Base-by-base conservation (phyloP, 164 flowering plant genomes). In the Chloranthus sessilifolius region DNA sequence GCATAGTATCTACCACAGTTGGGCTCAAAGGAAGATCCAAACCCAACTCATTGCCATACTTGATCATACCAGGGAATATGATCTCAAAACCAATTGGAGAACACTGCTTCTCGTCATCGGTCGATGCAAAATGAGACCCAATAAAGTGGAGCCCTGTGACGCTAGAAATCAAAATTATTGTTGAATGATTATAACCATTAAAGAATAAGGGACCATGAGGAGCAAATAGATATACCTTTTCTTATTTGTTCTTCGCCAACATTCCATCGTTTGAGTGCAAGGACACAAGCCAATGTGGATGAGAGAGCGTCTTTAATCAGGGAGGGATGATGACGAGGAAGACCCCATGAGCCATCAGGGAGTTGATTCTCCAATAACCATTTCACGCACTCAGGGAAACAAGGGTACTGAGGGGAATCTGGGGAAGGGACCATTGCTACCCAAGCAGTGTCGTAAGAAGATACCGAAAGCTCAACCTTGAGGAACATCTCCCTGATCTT, bases 361-460 rank as follows among this genome's bases (percentile, higher is more conserved):
- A 70, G 74, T 63, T 91, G 98, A 67, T 85, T 85, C 21, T 79
- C 74, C 56, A 83, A 33, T 44, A 91, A 52, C 98, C 96, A 88
- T 15, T 69, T 56, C 26, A 85, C 12, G 50, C 88, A 83, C 53
- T 68, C 30, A 11, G 98, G 96, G 63, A 88, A 91, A 60, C 64
- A 67, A 14, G 98, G 95, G 10, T 21, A 16, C 16, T 59, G 41
- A 12, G 62, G 59, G 26, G 78, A 71, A 56, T 47, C 48, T 17
- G 74, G 80, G 50, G 85, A 76, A 54, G 95, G 87, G 48, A 86
- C 78, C 98, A 92, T 92, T 37, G 96, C 95, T 11, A 92, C 92
- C 98, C 96, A 88, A 22, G 96, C 96, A 24, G 95, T 92, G 68
- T 92, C 98, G 66, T 88, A 92, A 2, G 94, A 52, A 50, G 96